Evolutionary conservation across 1,139 yeast species (phyloP), one percentile per base, ranked within the genome.

Genomic region (Pichiaceae sp.): DNA sequence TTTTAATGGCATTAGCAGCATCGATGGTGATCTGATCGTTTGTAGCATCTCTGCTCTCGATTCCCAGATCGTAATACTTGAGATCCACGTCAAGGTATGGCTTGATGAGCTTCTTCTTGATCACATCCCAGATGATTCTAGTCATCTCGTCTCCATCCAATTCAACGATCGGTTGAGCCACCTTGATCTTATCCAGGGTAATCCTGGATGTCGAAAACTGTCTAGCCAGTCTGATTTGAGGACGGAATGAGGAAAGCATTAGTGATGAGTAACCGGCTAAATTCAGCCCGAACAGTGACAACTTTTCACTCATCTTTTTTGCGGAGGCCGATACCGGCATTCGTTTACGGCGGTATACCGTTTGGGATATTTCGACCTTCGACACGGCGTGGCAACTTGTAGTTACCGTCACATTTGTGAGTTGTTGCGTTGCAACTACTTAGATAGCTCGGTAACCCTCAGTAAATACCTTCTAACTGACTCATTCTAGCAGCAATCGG

Each of bases 71-170:
- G 57, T 79, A 82, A 59, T 82, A 81, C 54, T 80, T 77, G 54
- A 82, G 66, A 49, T 81, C 85, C 35, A 82, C 70, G 47, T 82
- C 81, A 48, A 82, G 63, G 57, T 74, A 81, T 11, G 93, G 93
- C 43, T 69, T 58, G 50, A 82, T 73, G 59, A 82, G 68, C 56
- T 78, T 71, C 43, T 75, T 76, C 57, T 80, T 81, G 59, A 82
- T 82, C 54, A 73, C 62, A 43, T 78, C 70, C 93, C 93, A 82
- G 60, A 82, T 82, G 59, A 82, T 81, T 62, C 91, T 71, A 51
- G 93, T 82, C 83, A 79, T 81, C 60, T 82, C 93, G 60, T 82
- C 93, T 47, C 93, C 93, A 53, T 82, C 91, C 69, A 82, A 65
- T 56, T 82, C 93, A 41, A 82, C 93, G 47, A 82, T 70, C 32